Percentiles rank a stretch among this genome's conserved stretches.
Conservation (phyloP, 495 filamentous ascomycete species). For the Usnea hakonensis region DNA sequence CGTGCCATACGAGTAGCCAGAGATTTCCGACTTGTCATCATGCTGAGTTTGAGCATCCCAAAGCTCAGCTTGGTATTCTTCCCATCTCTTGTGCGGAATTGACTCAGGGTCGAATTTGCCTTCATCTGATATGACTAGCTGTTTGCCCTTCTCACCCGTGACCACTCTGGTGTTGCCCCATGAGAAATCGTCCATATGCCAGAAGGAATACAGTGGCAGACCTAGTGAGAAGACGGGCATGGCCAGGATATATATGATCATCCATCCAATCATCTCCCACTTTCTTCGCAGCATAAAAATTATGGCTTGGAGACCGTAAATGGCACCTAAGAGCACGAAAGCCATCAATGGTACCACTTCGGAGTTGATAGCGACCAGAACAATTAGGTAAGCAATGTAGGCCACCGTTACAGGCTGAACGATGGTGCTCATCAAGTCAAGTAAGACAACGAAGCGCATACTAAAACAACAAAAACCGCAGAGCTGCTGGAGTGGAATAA, state of each 20-base stretch:
- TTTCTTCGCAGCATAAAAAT: constrained; percentile 94
- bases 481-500: constrained; percentile 85
- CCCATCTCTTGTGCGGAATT: constrained; percentile 97
- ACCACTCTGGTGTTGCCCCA: constrained; percentile 97
- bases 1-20: constrained; percentile 85
- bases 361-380: constrained; percentile 52
- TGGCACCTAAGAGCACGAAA: constrained; percentile 82
- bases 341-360: constrained; percentile 69
- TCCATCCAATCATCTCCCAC: constrained; percentile 99
- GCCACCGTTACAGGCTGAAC: constrained; percentile 88
- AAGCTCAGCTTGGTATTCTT: constrained; percentile 95
- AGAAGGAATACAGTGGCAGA: constrained; percentile 92
- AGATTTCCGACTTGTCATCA: constrained; percentile 81
- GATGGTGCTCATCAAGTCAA: constrained; percentile 86
- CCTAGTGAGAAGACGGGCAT: constrained; percentile 88
- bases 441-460: constrained; percentile 96
- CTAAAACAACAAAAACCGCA: constrained; percentile 99
- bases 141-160: constrained; percentile 88
- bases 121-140: constrained; percentile 92
- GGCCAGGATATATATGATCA: constrained; percentile 90
- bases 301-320: constrained; percentile 94
- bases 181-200: constrained; percentile 99
- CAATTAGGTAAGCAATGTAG: constrained; percentile 85
- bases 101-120: constrained; percentile 92
- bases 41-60: constrained; percentile 85